Conservation (phyloP, 2,329 filamentous ascomycete genomes). For the Leptographium procerum region DNA sequence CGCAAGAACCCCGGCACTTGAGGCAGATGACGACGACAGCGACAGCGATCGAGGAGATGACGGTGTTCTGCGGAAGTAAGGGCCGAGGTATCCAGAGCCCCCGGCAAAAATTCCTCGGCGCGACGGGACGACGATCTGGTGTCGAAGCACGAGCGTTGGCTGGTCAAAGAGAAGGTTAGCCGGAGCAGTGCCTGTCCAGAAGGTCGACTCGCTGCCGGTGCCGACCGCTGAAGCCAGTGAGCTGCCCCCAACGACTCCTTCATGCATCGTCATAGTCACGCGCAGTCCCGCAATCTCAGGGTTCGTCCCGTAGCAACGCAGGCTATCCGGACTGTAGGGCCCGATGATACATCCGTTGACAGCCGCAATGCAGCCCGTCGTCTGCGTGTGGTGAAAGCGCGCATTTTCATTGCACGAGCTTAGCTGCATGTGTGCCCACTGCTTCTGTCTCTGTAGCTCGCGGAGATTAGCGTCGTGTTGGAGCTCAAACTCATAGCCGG, state of each 20-base stretch:
- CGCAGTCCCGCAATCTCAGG: conserved; percentile 10
- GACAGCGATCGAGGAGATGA: neutral
- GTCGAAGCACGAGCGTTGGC: conserved; percentile 7
- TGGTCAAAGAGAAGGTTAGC: neutral
- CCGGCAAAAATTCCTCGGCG: neutral
- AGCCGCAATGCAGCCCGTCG: conserved; percentile 12
- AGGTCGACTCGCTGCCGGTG: neutral
- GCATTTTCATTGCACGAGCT: conserved; percentile 14
- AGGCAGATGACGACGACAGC: too few species aligned
- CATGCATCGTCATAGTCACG: conserved; percentile 12
- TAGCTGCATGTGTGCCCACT: conserved; percentile 11
- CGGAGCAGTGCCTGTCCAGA: neutral
- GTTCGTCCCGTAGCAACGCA: conserved; percentile 12
- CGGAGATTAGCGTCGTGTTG: conserved; percentile 9
- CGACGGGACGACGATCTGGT: conserved; percentile 9
- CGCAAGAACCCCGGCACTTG: too few species aligned
- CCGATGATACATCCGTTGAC: conserved; percentile 11
- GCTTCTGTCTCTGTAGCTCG: conserved; percentile 10
- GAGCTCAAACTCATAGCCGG: conserved; percentile 14
- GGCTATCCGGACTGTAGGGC: conserved; percentile 9
- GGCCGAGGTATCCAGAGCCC: neutral
- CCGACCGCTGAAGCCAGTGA: neutral
- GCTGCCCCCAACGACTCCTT: neutral
- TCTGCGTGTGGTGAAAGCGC: conserved; percentile 12
- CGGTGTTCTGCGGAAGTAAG: neutral